Evolutionary conservation across 2,329 filamentous ascomycete genomes (phyloP).

Genomic region (Chrysoporthe deuterocubensis): DNA sequence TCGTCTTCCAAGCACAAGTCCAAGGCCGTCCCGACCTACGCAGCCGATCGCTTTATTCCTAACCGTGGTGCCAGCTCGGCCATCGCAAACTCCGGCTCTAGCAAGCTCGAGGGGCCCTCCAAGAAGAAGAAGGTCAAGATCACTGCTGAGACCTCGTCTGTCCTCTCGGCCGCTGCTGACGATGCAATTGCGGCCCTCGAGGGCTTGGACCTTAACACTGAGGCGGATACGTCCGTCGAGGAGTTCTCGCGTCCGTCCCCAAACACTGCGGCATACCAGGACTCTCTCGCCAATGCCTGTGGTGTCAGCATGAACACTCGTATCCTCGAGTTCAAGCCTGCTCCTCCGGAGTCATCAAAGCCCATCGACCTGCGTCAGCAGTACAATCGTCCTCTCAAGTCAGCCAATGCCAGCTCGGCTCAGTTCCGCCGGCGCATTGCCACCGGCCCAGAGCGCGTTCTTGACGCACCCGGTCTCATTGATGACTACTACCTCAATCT

Average conservation of each 20-base stretch:
- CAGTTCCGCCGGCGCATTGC: constrained; percentile 91
- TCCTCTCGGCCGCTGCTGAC: constrained; percentile 79
- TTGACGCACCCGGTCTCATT: constrained; percentile 93
- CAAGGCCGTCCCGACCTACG: constrained; percentile 82
- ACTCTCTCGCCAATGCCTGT: constrained; percentile 86
- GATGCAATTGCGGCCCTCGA: constrained; percentile 81
- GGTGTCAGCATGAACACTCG: constrained; percentile 92
- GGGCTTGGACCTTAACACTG: constrained; percentile 75
- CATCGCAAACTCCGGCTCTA: constrained; percentile 78
- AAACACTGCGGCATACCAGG: constrained; percentile 88
- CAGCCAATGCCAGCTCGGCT: constrained; percentile 72
- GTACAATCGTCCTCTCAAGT: constrained; percentile 94
- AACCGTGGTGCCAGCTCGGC: constrained; percentile 90
- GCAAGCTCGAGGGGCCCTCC: constrained; percentile 77
- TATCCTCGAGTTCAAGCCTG: constrained; percentile 97
- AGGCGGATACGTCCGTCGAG: constrained; percentile 59
- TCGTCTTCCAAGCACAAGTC: constrained; percentile 53
- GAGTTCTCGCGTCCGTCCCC: constrained; percentile 78
- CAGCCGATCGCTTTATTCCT: constrained; percentile 92
- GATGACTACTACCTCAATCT: constrained; percentile 99
- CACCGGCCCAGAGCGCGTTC: constrained; percentile 91
- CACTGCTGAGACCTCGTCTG: constrained; percentile 70
- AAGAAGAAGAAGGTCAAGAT: constrained; percentile 75
- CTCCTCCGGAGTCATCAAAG: constrained; percentile 96
- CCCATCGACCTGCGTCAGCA: constrained; percentile 96